Base-by-base conservation (phyloP, 441 rosid genomes). In the Rhodomyrtus psidioides region DNA sequence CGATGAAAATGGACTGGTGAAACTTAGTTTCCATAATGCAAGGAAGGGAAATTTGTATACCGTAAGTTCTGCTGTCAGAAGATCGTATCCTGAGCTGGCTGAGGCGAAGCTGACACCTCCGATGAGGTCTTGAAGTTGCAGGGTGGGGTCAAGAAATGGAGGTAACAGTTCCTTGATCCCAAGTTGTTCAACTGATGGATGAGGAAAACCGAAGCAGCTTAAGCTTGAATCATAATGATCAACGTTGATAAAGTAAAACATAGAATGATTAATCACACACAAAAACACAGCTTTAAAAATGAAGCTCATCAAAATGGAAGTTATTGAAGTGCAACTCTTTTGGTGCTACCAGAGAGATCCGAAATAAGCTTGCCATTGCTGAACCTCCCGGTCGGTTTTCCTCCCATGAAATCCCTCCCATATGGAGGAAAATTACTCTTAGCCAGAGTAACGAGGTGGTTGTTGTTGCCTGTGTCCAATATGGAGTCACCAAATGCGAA, bases 161-260 rank as follows among this genome's bases (percentile, higher is more conserved):
- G 98, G 98, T 34, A 96, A 83, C 0, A 24, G 12, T 13, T 74
- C 89, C 86, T 94, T 96, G 53, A 96, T 88, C 84, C 95, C 98
- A 13, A 95, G 13, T 87, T 92, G 93, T 87, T 93, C 93, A 1
- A 95, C 99, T 97, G 91, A 53, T 7, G 19, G 54, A 53, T 46
- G 30, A 75, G 10, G 49, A 49, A n/a, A 12, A n/a, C 21, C 53
- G 24, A 17, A 84, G n/a, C 58, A 19, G 54, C 27, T 54, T 8
- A 85, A 24, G 54, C 54, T 53, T 57, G 27, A 56, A n/a, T n/a
- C n/a, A n/a, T n/a, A n/a, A n/a, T n/a, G n/a, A n/a, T n/a, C n/a
- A n/a, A n/a, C n/a, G n/a, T n/a, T 42, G 46, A 1, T n/a, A n/a
- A 42, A 42, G 46, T 42, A 42, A 42, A 42, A 42, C 7, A 42